Base-by-base conservation (phyloP, 805 yeast species). In the Zygoascus bituminiphila region DNA sequence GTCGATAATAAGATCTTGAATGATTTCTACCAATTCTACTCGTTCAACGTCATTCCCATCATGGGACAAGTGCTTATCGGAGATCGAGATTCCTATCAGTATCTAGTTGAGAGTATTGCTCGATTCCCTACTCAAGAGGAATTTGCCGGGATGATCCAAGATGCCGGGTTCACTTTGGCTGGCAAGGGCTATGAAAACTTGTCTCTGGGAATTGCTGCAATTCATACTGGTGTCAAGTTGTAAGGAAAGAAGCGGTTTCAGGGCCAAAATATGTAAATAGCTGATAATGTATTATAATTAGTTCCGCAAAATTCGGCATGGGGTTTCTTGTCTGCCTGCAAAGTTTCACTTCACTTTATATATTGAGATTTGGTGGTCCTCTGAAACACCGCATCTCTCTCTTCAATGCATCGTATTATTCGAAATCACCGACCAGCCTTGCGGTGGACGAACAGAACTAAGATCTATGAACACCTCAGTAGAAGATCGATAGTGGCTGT, bases 11-110 rank as follows among this genome's bases (percentile, higher is more conserved):
- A 84, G 24, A 61, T 81, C 8, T 70, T 93, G 46, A 91, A 87
- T 63, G 72, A 78, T 52, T 67, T 81, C 23, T 93, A 93, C 73
- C 88, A 84, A 62, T 82, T 87, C 37, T 93, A 95, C 76, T 86
- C 96, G 14, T 85, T 85, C 65, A 84, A 86, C 49, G 69, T 84
- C 44, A 74, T 93, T 56, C 98, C 98, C 20, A 75, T 91, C 57
- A 83, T 94, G 84, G 98, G 98, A 43, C 96, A 94, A 62, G 77
- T 93, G 55, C 78, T 93, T 54, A 97, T 97, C 36, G 85, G 91
- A 60, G 98, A 93, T 65, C 81, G 94, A 64, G 96, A 89, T 58
- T 88, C 96, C 23, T 93, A 93, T 67, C 97, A 93, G 66, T 93
- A 93, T 64, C 74, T 93, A 63, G 98, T 93, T 9, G 98, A 93